These are phyloP conservation scores for Excoecaria agallocha DNA, from an alignment of 345 rosid species.

Conservation along the genomic window DNA sequence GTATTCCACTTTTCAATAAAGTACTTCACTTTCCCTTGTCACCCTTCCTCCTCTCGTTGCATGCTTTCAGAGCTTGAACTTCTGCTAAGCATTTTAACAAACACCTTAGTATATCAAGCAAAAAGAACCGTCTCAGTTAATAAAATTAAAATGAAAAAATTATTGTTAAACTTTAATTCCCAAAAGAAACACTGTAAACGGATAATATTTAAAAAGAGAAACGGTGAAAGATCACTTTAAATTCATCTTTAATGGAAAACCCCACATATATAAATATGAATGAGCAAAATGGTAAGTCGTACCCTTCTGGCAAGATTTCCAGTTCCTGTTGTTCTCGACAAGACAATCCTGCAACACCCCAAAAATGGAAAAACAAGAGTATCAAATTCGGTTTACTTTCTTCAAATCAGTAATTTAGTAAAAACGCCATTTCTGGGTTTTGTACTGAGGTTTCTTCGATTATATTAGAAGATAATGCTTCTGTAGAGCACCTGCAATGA, in stretches of 20 bases:
- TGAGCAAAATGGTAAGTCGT: background rate
- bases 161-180: too few species aligned
- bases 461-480: too few species aligned
- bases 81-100: constrained; percentile 35
- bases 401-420: background rate
- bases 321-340: constrained; percentile 59
- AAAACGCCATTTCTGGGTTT: too few species aligned
- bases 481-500: constrained; percentile 53
- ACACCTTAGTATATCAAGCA: background rate
- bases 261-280: too few species aligned
- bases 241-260: background rate
- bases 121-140: background rate
- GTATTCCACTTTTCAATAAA: background rate
- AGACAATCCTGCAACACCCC: constrained; percentile 63
- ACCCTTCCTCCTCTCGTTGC: constrained; percentile 37
- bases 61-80: constrained; percentile 63
- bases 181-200: too few species aligned
- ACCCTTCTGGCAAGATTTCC: constrained; percentile 89
- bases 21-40: constrained; percentile 26
- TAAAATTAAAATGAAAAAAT: background rate
- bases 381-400: background rate
- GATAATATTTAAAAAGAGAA: too few species aligned
- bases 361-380: background rate
- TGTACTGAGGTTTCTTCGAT: background rate
- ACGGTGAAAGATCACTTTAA: too few species aligned